These are phyloP conservation scores for Fistulifera solaris DNA, from an alignment of 108 stramenopile genomes.

Conservation along the genomic window DNA sequence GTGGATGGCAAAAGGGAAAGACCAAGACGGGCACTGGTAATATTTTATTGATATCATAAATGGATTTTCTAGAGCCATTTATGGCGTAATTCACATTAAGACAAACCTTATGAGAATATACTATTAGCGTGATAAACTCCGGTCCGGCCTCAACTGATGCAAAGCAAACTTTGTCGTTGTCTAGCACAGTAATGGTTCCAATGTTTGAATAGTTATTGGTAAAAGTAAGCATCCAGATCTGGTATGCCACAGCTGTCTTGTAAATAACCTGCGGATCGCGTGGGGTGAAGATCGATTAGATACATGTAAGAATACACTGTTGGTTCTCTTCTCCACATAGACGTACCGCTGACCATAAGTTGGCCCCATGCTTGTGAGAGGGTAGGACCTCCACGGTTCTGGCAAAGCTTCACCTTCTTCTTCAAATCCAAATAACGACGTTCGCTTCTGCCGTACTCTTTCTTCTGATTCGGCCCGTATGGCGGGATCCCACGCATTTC, in stretches of 20 bases:
- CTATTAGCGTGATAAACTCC: too few relatives aligned
- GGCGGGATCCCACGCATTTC: conserved; percentile 60
- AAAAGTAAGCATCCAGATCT: conserved; percentile 73
- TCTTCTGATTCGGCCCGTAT: conserved; percentile 54
- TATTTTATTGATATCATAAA: too few relatives aligned
- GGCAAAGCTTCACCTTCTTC: conserved; percentile 80
- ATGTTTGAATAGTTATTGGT: too few relatives aligned
- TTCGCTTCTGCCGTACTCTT: conserved; percentile 60
- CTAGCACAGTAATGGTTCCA: too few relatives aligned
- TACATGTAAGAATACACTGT: neutral
- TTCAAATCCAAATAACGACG: conserved; percentile 60
- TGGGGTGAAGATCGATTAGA: neutral
- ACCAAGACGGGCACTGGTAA: too few relatives aligned
- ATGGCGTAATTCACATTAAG: too few relatives aligned
- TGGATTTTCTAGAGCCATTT: too few relatives aligned
- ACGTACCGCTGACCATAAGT: conserved; percentile 35
- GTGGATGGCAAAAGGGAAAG: too few relatives aligned
- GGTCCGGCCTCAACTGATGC: too few relatives aligned
- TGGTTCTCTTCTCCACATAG: neutral
- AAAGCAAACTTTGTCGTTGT: too few relatives aligned
- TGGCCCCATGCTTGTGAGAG: conserved; percentile 68
- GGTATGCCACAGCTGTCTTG: conserved; percentile 82
- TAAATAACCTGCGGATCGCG: conserved; percentile 43
- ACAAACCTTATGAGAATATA: too few relatives aligned
- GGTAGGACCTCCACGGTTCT: conserved; percentile 55